phyloP scores from a whole-genome alignment of 2,329 filamentous ascomycete genomes.

The Monilinia laxa region DNA sequence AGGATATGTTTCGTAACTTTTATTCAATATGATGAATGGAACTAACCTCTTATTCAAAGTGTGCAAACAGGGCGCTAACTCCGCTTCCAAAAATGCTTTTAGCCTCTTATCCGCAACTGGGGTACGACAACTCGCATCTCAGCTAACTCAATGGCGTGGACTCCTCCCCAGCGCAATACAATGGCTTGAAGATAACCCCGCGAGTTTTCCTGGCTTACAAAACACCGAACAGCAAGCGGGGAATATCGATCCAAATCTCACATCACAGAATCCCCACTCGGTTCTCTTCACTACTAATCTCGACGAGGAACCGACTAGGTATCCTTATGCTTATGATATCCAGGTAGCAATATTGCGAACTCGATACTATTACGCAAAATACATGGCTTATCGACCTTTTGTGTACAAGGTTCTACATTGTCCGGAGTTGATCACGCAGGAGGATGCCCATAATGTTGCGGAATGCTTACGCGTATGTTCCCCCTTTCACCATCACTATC shows the following conservation, averaged over 20 bases:
- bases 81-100: conserved; percentile 27
- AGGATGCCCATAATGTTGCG: conserved; percentile 55
- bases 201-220: conserved; percentile 43
- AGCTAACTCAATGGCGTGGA: conserved; percentile 58
- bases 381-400: conserved; percentile 57
- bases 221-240: not conserved
- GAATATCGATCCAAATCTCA: conserved; percentile 29
- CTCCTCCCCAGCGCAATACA: conserved; percentile 55
- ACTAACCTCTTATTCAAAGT: conserved; percentile 5
- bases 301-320: conserved; percentile 46
- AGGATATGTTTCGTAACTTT: conserved; percentile 31
- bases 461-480: conserved; percentile 49
- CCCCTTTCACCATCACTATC: not conserved
- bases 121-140: conserved; percentile 52
- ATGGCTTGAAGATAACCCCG: conserved; percentile 55
- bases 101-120: conserved; percentile 40
- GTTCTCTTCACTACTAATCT: conserved; percentile 51
- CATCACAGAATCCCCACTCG: conserved; percentile 32
- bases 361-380: conserved; percentile 58
- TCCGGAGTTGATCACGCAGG: conserved; percentile 52
- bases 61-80: conserved; percentile 22
- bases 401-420: conserved; percentile 60
- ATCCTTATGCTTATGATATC: conserved; percentile 55
- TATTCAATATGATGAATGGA: not conserved
- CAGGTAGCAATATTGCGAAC: conserved; percentile 58